Conservation (phyloP, 1,284 basidiomycete genomes). For the Exsudoporus floridanus region DNA sequence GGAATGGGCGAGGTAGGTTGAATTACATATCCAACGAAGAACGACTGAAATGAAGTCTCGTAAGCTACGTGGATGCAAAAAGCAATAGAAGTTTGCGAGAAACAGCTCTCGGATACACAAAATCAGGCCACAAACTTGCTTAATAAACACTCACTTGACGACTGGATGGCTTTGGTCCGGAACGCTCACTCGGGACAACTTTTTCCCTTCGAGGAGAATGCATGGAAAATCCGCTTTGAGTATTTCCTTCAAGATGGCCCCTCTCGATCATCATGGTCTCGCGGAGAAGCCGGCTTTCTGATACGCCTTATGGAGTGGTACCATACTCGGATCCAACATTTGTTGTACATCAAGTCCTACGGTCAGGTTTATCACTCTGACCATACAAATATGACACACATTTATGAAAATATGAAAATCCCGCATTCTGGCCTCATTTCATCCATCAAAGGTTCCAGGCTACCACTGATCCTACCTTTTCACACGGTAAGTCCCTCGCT, state of each 20-base stretch:
- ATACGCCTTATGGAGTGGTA: slow-evolving; percentile 55
- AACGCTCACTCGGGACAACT: slow-evolving; percentile 32
- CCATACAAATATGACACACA: slow-evolving; percentile 6
- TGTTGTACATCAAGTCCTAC: slow-evolving; percentile 49
- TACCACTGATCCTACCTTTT: slow-evolving; percentile 60
- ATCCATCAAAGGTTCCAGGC: slow-evolving; percentile 37
- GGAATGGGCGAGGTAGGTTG: slow-evolving; percentile 46
- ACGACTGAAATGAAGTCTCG: slow-evolving; percentile 22
- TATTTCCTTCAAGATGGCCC: slow-evolving; percentile 37
- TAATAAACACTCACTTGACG: slow-evolving; percentile 35
- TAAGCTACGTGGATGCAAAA: slow-evolving; percentile 47
- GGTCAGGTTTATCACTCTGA: slow-evolving; percentile 33
- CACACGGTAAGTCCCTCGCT: slow-evolving; percentile 43
- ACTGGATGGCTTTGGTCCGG: slow-evolving; percentile 49
- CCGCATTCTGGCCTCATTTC: slow-evolving; percentile 37
- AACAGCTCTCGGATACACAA: slow-evolving; percentile 47
- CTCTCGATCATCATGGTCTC: slow-evolving; percentile 25
- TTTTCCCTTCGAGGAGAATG: slow-evolving; percentile 28
- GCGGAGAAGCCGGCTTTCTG: slow-evolving; percentile 54
- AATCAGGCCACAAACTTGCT: slow-evolving; percentile 43
- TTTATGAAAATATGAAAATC: slow-evolving; percentile 24
- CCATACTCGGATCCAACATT: slow-evolving; percentile 48
- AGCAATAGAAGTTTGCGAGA: slow-evolving; percentile 46
- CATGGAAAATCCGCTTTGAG: slow-evolving; percentile 42
- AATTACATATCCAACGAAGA: slow-evolving; percentile 10